These are phyloP conservation scores for Diaporthe helianthi DNA, from an alignment of 2,329 filamentous ascomycete genomes.

Conservation along the genomic window DNA sequence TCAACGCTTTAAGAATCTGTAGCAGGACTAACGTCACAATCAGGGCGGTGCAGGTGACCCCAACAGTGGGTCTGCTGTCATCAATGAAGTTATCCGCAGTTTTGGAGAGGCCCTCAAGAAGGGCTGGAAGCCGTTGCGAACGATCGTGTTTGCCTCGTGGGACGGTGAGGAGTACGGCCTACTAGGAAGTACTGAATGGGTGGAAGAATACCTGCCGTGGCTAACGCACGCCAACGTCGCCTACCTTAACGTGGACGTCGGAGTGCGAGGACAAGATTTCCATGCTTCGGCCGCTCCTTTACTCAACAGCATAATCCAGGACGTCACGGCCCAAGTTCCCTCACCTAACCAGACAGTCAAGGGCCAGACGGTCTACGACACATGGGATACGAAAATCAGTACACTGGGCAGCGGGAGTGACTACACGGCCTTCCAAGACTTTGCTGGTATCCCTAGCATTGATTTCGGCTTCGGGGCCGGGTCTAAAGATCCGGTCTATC, in stretches of 20 bases:
- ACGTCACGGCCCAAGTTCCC: slow-evolving; percentile 31
- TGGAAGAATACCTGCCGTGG: slow-evolving; percentile 83
- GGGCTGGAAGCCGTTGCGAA: slow-evolving; percentile 52
- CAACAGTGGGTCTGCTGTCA: slow-evolving; percentile 79
- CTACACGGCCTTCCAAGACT: slow-evolving; percentile 72
- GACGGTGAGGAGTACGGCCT: slow-evolving; percentile 81
- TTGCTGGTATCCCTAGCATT: slow-evolving; percentile 53
- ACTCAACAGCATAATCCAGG: slow-evolving; percentile 62
- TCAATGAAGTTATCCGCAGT: slow-evolving; percentile 80
- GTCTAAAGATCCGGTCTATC: slow-evolving; percentile 64
- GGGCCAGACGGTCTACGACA: slow-evolving; percentile 50
- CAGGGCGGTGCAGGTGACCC: slow-evolving; percentile 80
- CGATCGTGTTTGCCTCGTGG: slow-evolving; percentile 75
- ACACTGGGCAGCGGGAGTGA: slow-evolving; percentile 72
- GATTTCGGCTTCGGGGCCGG: slow-evolving; percentile 61
- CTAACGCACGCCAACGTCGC: slow-evolving; percentile 73
- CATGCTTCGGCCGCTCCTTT: slow-evolving; percentile 70
- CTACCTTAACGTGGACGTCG: slow-evolving; percentile 82
- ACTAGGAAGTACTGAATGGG: slow-evolving; percentile 84
- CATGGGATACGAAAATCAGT: slow-evolving; percentile 55
- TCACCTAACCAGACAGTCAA: slow-evolving; percentile 40
- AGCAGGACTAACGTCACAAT: neutral
- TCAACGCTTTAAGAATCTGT: neutral
- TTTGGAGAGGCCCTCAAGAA: slow-evolving; percentile 74
- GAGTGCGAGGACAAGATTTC: slow-evolving; percentile 51